Evolutionary conservation across 805 yeast species (phyloP).

Genomic region (Kodamaea leandrae): DNA sequence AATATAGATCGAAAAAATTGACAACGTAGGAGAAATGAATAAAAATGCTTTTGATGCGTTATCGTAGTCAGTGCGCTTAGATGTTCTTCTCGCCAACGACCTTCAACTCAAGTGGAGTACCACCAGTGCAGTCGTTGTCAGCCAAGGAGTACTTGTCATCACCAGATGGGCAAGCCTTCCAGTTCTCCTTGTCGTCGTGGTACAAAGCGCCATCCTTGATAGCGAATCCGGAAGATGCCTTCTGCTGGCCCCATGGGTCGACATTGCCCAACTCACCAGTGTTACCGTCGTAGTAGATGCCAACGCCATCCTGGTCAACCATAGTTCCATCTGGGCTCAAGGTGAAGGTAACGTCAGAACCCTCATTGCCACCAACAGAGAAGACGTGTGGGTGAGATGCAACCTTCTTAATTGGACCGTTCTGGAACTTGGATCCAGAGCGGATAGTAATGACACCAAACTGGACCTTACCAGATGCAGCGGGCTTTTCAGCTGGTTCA

Average conservation of each 20-base stretch:
- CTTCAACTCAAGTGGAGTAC: slow-evolving; percentile 26
- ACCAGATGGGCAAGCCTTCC: slow-evolving; percentile 39
- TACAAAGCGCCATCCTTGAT: slow-evolving; percentile 34
- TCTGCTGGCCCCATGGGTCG: slow-evolving; percentile 30
- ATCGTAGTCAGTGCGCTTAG: background rate
- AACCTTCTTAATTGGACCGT: slow-evolving; percentile 27
- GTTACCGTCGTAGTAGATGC: slow-evolving; percentile 25
- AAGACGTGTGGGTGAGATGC: slow-evolving; percentile 32
- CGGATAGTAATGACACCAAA: slow-evolving; percentile 22
- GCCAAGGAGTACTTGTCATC: slow-evolving; percentile 24
- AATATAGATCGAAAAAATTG: background rate
- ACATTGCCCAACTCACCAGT: slow-evolving; percentile 35
- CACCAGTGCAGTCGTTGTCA: slow-evolving; percentile 28
- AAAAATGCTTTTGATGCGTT: background rate
- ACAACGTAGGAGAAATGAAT: background rate
- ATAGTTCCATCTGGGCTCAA: slow-evolving; percentile 27
- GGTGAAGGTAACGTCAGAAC: slow-evolving; percentile 23
- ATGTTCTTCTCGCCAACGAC: slow-evolving; percentile 13
- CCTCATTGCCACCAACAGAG: slow-evolving; percentile 33
- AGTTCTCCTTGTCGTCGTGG: slow-evolving; percentile 31
- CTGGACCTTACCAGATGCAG: slow-evolving; percentile 7
- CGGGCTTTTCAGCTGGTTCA: background rate
- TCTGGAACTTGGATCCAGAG: slow-evolving; percentile 27
- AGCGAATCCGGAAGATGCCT: slow-evolving; percentile 39
- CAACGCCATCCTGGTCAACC: slow-evolving; percentile 31